Base-by-base conservation (phyloP, 1,284 basidiomycete species). In the Boletus holoroseus region DNA sequence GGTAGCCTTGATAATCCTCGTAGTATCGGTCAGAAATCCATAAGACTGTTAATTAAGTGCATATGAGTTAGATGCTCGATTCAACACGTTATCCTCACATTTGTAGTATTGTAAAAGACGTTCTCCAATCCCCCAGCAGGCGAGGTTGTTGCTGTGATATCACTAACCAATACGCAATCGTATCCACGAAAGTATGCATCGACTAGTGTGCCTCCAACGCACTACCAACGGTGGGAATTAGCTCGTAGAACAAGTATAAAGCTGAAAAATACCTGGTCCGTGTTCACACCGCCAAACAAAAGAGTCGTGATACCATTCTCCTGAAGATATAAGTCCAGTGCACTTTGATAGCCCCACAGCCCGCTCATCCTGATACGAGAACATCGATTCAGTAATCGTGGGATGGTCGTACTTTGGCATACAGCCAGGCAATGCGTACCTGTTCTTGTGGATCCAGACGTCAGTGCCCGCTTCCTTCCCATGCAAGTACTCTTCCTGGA, bases 401-500 rank as follows among this genome's bases (percentile, higher is more conserved):
- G 41, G 16, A 28, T 24, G 22, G 4, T 36, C 12, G 12, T 16
- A 45, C 20, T 43, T 22, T 22, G 7, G 18, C 15, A 27, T 28
- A 26, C 35, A 9, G 27, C 15, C 35, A 15, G 51, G 20, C 26
- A 18, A 5, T 18, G 28, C 69, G 20, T 56, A 80, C 82, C 82
- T 70, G 63, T 85, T 85, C 66, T 85, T 86, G 64, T 85, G 79
- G 49, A 86, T 79, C 83, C 82, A 85, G 48, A 82, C 71, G 66
- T 86, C 83, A 18, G 79, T 81, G 0, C 81, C 82, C 6, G 64
- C 66, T 11, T 72, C 68, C 55, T 72, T 68, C 7, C 82, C 82
- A 48, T 75, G 71, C 50, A 76, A 55, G 58, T 77, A 85, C 52
- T 78, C 73, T 1, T 64, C 68, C 54, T 85, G 80, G 42, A 86